These are phyloP conservation scores for Wickerhamomyces alni DNA, from an alignment of 805 yeast genomes.

Conservation along the genomic window DNA sequence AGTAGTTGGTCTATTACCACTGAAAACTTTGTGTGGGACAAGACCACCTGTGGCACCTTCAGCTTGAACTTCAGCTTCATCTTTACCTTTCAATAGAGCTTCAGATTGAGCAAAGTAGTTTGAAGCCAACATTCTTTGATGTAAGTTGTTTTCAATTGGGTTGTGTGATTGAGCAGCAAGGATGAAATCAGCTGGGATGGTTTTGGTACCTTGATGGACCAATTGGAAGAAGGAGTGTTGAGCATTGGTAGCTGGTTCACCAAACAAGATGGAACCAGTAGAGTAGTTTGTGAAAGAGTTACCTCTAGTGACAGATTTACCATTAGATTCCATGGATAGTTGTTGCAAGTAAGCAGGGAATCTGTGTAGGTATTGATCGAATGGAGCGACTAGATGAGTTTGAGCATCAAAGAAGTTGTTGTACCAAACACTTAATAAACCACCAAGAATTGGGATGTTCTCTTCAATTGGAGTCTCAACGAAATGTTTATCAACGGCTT, in stretches of 20 bases:
- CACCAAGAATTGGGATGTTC: slow-evolving; percentile 92
- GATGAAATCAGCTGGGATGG: slow-evolving; percentile 95
- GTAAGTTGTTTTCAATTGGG: slow-evolving; percentile 90
- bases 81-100: slow-evolving; percentile 95
- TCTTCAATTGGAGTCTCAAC: slow-evolving; percentile 74
- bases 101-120: slow-evolving; percentile 98
- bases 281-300: slow-evolving; percentile 89
- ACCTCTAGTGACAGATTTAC: slow-evolving; percentile 94
- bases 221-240: slow-evolving; percentile 99
- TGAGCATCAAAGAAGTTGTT: slow-evolving; percentile 97
- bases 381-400: slow-evolving; percentile 97
- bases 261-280: slow-evolving; percentile 92
- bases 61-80: slow-evolving; percentile 70
- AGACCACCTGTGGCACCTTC: slow-evolving; percentile 87
- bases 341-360: slow-evolving; percentile 99
- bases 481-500: slow-evolving; percentile 94
- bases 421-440: slow-evolving; percentile 94
- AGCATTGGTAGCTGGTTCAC: slow-evolving; percentile 98
- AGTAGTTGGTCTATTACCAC: slow-evolving; percentile 99
- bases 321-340: slow-evolving; percentile 98
- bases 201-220: slow-evolving; percentile 98
- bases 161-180: slow-evolving; percentile 97
- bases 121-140: slow-evolving; percentile 98
- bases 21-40: slow-evolving; percentile 92
- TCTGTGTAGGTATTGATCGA: slow-evolving; percentile 97